Evolutionary conservation across 169 alveolate genomes (phyloP).

Genomic region (Miamiensis avidus): DNA sequence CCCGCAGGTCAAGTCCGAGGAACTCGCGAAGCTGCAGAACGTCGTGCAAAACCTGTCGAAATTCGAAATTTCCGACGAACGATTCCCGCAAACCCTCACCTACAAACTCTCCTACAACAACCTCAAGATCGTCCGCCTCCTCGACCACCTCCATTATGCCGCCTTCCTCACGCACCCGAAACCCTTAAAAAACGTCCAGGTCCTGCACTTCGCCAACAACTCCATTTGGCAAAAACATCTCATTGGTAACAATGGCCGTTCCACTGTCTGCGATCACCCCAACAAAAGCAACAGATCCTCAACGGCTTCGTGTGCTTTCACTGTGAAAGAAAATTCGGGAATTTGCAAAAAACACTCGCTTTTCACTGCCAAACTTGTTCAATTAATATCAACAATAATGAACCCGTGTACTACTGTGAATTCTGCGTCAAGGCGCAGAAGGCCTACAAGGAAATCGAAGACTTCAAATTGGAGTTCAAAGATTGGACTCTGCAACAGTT

Average conservation of each 20-base stretch:
- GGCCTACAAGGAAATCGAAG: background rate
- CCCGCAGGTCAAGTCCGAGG: background rate
- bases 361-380: background rate
- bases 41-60: background rate
- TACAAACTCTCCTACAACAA: background rate
- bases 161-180: background rate
- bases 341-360: background rate
- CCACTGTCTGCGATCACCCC: too few relatives aligned
- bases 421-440: background rate
- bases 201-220: background rate
- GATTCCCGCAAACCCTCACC: background rate
- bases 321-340: background rate
- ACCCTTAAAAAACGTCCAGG: background rate
- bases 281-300: background rate
- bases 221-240: background rate
- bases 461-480: background rate
- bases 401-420: background rate
- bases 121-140: background rate
- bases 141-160: background rate
- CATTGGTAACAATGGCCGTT: background rate
- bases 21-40: background rate
- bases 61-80: background rate
- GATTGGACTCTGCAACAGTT: background rate
- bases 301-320: background rate
- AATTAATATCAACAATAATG: too few relatives aligned